Base-by-base conservation (phyloP, 371 early-diverging fungal species). In the Rhizopus stolonifer region DNA sequence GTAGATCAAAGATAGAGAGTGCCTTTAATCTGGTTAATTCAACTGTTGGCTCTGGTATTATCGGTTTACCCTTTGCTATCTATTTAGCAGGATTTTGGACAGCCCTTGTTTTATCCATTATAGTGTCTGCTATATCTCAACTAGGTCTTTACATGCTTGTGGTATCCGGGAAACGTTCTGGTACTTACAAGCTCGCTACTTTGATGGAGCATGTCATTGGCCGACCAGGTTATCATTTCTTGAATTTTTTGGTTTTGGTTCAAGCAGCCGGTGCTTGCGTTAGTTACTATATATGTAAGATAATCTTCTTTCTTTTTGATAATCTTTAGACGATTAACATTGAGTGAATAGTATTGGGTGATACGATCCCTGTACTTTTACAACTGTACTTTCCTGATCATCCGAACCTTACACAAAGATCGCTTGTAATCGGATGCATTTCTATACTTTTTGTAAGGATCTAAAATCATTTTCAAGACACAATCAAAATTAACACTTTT, bases 1-100 rank as follows among this genome's bases (percentile, higher is more conserved):
- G 68, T 13, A 57, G 74, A 7, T 60, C 61, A 26, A 49, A 66
- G 11, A 40, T 71, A 0, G 68, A 72, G 24, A 74, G 72, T 19
- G 64, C 83, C 4, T 71, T 81, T 47, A 81, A 77, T 43, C 58
- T 84, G 25, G 77, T 80, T 19, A 84, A 84, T 63, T 74, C 80
- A 7, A 84, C 81, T 2, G 82, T 84, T 4, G 84, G 84, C 1
- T 77, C 84, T 5, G 84, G 84, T 23, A 74, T 84, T n/a, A 69
- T 84, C 46, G 84, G 82, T 0, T 53, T 84, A 15, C 72, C 81
- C 3, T 73, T 77, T 56, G 80, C 83, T 9, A 61, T 81, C n/a
- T 58, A 69, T 22, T 60, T 74, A 3, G 75, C 81, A 18, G 84
- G 84, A 10, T 82, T 84, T 40, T 68, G 74, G 43, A 56, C 67